A percentile compares a stretch with the other conserved stretches of the same genome.
Conservation (phyloP, 2,329 filamentous ascomycete genomes). For the Aspergillus eucalypticola region DNA sequence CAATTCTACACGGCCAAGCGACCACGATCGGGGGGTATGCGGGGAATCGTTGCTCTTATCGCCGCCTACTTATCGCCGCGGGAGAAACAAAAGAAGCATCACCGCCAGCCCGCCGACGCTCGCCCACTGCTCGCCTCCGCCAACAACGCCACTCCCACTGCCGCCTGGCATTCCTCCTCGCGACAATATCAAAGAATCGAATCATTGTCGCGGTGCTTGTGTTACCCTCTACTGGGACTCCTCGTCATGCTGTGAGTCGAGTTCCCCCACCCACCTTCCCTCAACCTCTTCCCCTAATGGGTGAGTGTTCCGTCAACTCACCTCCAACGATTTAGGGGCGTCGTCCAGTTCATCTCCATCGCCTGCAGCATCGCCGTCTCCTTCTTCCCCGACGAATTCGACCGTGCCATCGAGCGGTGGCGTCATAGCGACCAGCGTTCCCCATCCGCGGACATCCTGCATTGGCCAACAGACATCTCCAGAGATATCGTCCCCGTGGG, state of each 20-base stretch:
- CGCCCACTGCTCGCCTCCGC: neutral
- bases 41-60: neutral
- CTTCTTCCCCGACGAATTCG: slow-evolving; percentile 46
- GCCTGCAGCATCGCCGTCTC: slow-evolving; percentile 39
- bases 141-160: neutral
- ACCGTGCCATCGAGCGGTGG: slow-evolving; percentile 43
- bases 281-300: neutral
- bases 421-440: slow-evolving; percentile 39
- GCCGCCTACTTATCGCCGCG: neutral
- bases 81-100: neutral
- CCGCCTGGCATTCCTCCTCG: neutral
- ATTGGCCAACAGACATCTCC: slow-evolving; percentile 53
- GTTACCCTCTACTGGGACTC: slow-evolving; percentile 23
- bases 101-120: neutral
- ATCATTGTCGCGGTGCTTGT: slow-evolving; percentile 18
- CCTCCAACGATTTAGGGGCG: slow-evolving; percentile 31
- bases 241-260: slow-evolving; percentile 39
- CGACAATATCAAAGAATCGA: neutral
- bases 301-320: neutral
- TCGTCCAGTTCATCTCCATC: slow-evolving; percentile 44
- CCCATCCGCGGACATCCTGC: slow-evolving; percentile 36
- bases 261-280: neutral
- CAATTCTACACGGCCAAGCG: neutral
- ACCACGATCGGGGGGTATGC: neutral
- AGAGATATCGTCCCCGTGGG: slow-evolving; percentile 51